phyloP scores from a whole-genome alignment of 495 filamentous ascomycete species.

The Penicillium longicatenatum region DNA sequence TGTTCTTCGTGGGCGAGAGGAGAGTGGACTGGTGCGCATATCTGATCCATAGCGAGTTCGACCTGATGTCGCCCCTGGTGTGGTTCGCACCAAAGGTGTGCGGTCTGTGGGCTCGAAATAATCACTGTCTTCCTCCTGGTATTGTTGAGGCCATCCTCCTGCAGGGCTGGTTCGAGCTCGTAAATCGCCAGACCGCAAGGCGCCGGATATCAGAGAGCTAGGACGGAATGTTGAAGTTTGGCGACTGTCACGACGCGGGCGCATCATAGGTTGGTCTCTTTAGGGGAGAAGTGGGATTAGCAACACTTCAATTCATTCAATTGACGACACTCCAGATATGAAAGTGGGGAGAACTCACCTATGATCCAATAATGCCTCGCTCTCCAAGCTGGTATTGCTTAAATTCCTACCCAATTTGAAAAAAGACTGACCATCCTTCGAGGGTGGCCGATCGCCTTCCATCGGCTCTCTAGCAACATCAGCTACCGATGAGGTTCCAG shows the following conservation, averaged over 20 bases:
- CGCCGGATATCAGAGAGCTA: slow-evolving; percentile 31
- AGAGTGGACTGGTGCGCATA: slow-evolving; percentile 29
- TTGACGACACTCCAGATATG: neutral
- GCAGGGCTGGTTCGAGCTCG: slow-evolving; percentile 35
- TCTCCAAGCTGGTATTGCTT: slow-evolving; percentile 82
- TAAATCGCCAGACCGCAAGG: slow-evolving; percentile 26
- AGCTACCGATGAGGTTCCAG: slow-evolving; percentile 21
- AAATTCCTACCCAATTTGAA: slow-evolving; percentile 61
- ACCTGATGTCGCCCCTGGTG: slow-evolving; percentile 28
- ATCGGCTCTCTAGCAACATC: slow-evolving; percentile 30
- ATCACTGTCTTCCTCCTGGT: slow-evolving; percentile 54
- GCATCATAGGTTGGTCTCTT: slow-evolving; percentile 71
- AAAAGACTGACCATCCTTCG: slow-evolving; percentile 47
- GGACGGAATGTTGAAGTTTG: slow-evolving; percentile 51
- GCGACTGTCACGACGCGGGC: slow-evolving; percentile 65
- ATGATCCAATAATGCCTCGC: slow-evolving; percentile 78
- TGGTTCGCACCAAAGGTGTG: slow-evolving; percentile 42
- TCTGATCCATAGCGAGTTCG: slow-evolving; percentile 45
- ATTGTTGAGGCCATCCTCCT: slow-evolving; percentile 26
- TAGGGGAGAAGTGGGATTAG: slow-evolving; percentile 9
- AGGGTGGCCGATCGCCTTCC: slow-evolving; percentile 31
- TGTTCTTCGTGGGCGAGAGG: slow-evolving; percentile 29
- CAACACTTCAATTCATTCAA: neutral
- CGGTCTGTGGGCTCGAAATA: slow-evolving; percentile 40
- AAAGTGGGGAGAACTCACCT: slow-evolving; percentile 49